phyloP scores from a whole-genome alignment of 768 basidiomycete genomes.

The Boletales sp. region DNA sequence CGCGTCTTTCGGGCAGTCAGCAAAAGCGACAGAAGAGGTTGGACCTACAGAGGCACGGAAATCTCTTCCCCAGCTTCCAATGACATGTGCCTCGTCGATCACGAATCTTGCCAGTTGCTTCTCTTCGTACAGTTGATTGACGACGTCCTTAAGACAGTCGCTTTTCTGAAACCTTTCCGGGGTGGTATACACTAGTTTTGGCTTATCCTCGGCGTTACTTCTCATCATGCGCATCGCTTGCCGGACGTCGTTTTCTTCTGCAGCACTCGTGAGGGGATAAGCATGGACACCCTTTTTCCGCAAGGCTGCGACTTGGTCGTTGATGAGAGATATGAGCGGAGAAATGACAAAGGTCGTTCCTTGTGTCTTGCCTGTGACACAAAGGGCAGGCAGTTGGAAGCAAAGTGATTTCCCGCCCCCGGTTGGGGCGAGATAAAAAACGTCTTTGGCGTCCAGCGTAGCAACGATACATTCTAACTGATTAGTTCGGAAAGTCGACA shows the following conservation, averaged over 20 bases:
- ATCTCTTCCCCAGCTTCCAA: conserved; percentile 91
- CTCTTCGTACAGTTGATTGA: conserved; percentile 54
- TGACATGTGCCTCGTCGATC: conserved; percentile 95
- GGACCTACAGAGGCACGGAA: conserved; percentile 75
- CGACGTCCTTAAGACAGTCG: conserved; percentile 46
- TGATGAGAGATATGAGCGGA: conserved; percentile 85
- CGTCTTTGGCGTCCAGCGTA: conserved; percentile 76
- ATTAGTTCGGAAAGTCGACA: conserved; percentile 71
- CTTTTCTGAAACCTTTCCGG: conserved; percentile 84
- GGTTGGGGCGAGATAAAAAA: conserved; percentile 95
- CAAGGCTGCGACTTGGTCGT: conserved; percentile 79
- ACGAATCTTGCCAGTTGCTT: conserved; percentile 81
- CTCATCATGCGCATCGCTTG: conserved; percentile 43
- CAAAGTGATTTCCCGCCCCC: conserved; percentile 90
- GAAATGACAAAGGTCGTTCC: conserved; percentile 90
- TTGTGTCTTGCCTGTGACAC: conserved; percentile 60
- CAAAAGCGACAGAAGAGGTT: conserved; percentile 1
- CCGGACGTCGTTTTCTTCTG: conserved; percentile 36
- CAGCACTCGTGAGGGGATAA: conserved; percentile 63
- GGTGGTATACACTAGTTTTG: conserved; percentile 80
- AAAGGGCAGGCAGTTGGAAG: conserved; percentile 88
- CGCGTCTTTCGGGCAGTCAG: not conserved
- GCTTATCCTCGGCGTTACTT: conserved; percentile 38
- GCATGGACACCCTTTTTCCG: conserved; percentile 63
- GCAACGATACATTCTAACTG: conserved; percentile 86